Base-by-base conservation (phyloP, 306 rosid species). In the Sicyos baderoa region DNA sequence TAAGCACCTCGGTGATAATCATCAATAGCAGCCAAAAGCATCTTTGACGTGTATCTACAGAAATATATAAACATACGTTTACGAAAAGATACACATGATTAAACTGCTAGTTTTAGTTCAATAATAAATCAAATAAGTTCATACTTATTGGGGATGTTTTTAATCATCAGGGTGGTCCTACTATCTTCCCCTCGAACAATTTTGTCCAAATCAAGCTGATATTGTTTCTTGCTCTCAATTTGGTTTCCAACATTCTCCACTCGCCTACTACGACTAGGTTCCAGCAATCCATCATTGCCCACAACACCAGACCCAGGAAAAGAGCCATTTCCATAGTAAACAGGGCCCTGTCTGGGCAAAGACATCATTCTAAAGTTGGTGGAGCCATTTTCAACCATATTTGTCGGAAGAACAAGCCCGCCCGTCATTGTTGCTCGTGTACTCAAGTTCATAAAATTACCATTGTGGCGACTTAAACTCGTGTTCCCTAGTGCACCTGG, bases 141-240 rank as follows among this genome's bases (percentile, higher is more conserved):
- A 77, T 84, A 91, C 97, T 89, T 89, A 68, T 91, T 91, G 72
- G 97, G 97, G 78, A 91, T 91, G 77, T 91, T 91, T 83, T 89
- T 91, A 48, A 91, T 87, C 97, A 91, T 91, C 77, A 91, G 84
- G 49, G 97, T 91, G 57, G 97, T 89, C 87, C 97, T 91, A 51
- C 74, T 54, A 80, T 91, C 97, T 79, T 89, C 96, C 52, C 97
- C 95, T 1, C 69, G 76, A 67, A 83, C 47, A 73, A 91, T 91
- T 83, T 84, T 87, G 35, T 91, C 97, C 25, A 91, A 84, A 84
- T 87, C 96, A 79, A 91, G 96, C 82, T 89, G 97, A 82, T 87
- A 91, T 78, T 82, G 89, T 80, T 87, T 89, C 84, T 84, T 89
- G 84, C 82, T 81, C 58, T 91, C 97, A 11, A 83, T 57, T 68